A percentile compares a stretch with the other conserved stretches of the same genome.
phyloP scores from a whole-genome alignment of 2,329 filamentous ascomycete genomes.

The Claviceps sorghi region DNA sequence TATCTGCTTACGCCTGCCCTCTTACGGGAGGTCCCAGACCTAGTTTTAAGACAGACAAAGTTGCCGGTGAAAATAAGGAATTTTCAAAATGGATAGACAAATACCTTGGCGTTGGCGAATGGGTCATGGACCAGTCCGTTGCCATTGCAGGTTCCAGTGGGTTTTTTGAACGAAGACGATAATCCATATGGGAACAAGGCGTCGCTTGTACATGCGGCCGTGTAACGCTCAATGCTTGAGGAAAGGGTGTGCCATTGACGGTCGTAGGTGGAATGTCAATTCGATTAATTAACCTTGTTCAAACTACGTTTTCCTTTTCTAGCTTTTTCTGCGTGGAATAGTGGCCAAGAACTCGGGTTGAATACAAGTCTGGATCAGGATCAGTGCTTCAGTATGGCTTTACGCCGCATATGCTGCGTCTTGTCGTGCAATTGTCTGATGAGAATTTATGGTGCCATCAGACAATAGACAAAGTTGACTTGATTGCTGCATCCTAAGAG shows the following conservation, averaged over 20 bases:
- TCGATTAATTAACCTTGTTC: not conserved
- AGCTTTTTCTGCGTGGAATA: not conserved
- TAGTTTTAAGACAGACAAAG: slow-evolving; percentile 77
- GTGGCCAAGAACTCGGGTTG: not conserved
- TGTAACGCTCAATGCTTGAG: not conserved
- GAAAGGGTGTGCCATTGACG: not conserved
- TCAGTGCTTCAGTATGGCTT: not conserved
- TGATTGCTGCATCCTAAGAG: not conserved
- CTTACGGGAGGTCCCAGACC: slow-evolving; percentile 31
- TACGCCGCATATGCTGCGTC: not conserved
- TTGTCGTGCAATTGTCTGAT: not conserved
- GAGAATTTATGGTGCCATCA: not conserved
- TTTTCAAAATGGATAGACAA: slow-evolving; percentile 80
- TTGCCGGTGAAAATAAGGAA: slow-evolving; percentile 67
- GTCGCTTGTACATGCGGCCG: not conserved
- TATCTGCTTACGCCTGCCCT: slow-evolving; percentile 15
- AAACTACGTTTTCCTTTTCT: not conserved
- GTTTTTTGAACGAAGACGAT: slow-evolving; percentile 85
- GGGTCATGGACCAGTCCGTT: slow-evolving; percentile 95
- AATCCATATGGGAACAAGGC: slow-evolving; percentile 12
- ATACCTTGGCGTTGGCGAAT: slow-evolving; percentile 90
- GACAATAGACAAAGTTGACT: not conserved
- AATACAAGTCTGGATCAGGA: not conserved
- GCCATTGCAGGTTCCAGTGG: slow-evolving; percentile 76
- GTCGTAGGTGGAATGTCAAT: not conserved